A percentile compares a stretch with the other conserved stretches of the same genome.
Conservation (phyloP, 116 monocot genomes). For the Papilionanthe hybrid region DNA sequence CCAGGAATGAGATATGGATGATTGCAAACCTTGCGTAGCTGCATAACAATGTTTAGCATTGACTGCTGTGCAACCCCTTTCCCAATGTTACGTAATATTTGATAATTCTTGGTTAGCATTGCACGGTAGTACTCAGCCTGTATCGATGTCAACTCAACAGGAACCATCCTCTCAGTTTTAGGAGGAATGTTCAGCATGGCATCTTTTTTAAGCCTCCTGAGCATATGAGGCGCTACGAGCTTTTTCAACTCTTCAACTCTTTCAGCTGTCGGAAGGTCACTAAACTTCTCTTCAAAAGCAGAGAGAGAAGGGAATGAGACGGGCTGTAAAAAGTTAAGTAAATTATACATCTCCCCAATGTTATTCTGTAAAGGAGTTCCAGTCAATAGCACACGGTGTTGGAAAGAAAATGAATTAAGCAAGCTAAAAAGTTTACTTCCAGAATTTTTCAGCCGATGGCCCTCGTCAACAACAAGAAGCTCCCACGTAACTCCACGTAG, state of each 20-base stretch:
- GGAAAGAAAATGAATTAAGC: slow-evolving; percentile 85
- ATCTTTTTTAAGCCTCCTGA: slow-evolving; percentile 90
- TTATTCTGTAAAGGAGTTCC: slow-evolving; percentile 98
- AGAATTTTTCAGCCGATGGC: slow-evolving; percentile 93
- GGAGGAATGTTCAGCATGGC: slow-evolving; percentile 98
- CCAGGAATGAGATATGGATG: slow-evolving; percentile 97
- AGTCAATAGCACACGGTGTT: slow-evolving; percentile 88
- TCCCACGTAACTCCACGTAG: slow-evolving; percentile 91
- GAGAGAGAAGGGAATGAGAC: slow-evolving; percentile 80
- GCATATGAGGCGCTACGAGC: slow-evolving; percentile 95
- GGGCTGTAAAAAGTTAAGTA: slow-evolving; percentile 93
- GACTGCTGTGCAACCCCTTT: slow-evolving; percentile 83
- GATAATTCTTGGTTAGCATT: slow-evolving; percentile 96
- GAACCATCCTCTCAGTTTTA: slow-evolving; percentile 88
- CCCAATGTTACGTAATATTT: slow-evolving; percentile 80
- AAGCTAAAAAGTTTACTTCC: slow-evolving; percentile 86
- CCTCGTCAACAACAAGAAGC: slow-evolving; percentile 94
- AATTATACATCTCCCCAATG: slow-evolving; percentile 93
- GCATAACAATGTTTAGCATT: slow-evolving; percentile 97
- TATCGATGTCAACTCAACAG: slow-evolving; percentile 91
- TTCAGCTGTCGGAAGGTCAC: slow-evolving; percentile 84
- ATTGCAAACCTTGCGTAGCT: slow-evolving; percentile 94
- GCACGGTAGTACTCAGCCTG: slow-evolving; percentile 96
- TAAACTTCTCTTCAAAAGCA: slow-evolving; percentile 93
- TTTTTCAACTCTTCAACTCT: slow-evolving; percentile 97